Conservation (phyloP, 2,329 filamentous ascomycete species). For the Blumeria hordei region DNA sequence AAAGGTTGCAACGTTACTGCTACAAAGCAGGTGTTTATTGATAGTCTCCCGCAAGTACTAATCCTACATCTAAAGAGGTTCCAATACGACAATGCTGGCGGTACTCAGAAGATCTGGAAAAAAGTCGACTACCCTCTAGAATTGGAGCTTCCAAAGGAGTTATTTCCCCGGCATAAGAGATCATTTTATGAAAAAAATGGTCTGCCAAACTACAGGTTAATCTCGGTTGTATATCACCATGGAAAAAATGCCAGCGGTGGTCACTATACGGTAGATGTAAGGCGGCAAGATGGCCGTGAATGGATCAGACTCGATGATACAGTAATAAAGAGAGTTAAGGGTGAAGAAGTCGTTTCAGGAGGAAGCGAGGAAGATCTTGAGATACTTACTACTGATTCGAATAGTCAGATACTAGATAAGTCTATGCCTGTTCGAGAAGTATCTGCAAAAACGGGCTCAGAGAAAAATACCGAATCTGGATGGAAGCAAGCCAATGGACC, state of each 20-base stretch:
- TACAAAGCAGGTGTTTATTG: conserved; percentile 88
- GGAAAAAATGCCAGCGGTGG: conserved; percentile 90
- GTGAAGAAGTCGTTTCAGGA: conserved; percentile 71
- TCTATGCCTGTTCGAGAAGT: conserved; percentile 44
- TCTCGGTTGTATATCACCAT: conserved; percentile 86
- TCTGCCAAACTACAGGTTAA: conserved; percentile 64
- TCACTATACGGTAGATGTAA: conserved; percentile 93
- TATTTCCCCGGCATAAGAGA: conserved; percentile 53
- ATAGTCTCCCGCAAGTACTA: conserved; percentile 69
- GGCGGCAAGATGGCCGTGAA: conserved; percentile 78
- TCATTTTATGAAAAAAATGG: conserved; percentile 39
- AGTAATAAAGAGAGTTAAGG: conserved; percentile 57
- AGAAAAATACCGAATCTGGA: conserved; percentile 42
- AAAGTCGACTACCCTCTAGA: conserved; percentile 89
- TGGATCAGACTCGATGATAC: conserved; percentile 97
- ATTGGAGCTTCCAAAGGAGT: conserved; percentile 77
- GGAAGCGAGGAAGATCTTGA: conserved; percentile 62
- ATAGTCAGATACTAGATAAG: conserved; percentile 36
- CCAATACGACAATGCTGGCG: conserved; percentile 71
- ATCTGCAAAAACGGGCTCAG: conserved; percentile 34
- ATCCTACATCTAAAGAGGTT: conserved; percentile 94
- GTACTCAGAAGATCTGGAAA: conserved; percentile 96
- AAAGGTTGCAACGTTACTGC: conserved; percentile 54
- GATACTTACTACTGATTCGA: conserved; percentile 36
- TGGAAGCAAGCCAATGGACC: conserved; percentile 73